phyloP scores from a whole-genome alignment of 345 rosid genomes.

The Rhodamnia argentea region DNA sequence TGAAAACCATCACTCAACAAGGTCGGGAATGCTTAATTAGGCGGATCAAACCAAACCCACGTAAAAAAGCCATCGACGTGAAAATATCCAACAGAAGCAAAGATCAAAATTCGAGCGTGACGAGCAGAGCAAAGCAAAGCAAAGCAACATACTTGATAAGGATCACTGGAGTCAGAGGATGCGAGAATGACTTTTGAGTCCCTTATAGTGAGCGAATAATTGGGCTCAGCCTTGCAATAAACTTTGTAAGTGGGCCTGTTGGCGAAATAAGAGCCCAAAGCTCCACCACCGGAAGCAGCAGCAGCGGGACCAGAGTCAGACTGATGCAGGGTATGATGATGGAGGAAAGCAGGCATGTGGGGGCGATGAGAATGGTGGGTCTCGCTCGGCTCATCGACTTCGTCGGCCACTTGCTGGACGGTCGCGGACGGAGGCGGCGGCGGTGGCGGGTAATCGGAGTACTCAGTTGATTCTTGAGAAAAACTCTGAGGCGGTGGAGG shows the following conservation, averaged over 20 bases:
- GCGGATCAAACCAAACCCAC: neutral
- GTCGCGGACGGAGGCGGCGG: slow-evolving; percentile 10
- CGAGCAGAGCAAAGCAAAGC: neutral
- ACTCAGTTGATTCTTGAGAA: slow-evolving; percentile 29
- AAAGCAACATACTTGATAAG: slow-evolving; percentile 32
- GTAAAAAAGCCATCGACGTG: neutral
- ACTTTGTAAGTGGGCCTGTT: slow-evolving; percentile 43
- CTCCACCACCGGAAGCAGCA: neutral
- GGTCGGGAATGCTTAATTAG: neutral
- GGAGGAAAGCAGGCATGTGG: slow-evolving; percentile 22
- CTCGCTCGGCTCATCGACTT: slow-evolving; percentile 4
- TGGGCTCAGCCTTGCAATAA: slow-evolving; percentile 53
- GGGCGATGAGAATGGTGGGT: slow-evolving; percentile 24
- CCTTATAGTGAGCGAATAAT: slow-evolving; percentile 43
- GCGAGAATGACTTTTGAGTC: slow-evolving; percentile 60
- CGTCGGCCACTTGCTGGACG: slow-evolving; percentile 27
- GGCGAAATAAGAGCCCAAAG: slow-evolving; percentile 22
- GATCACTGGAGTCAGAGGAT: slow-evolving; percentile 39
- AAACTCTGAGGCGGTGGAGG: slow-evolving; percentile 24
- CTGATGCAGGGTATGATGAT: slow-evolving; percentile 21
- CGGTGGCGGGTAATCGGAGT: slow-evolving; percentile 5
- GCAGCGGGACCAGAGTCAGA: neutral
- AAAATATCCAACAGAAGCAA: neutral
- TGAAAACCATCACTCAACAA: neutral
- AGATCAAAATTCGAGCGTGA: neutral